Evolutionary conservation across 129 eudicot genomes (phyloP), one percentile per base, ranked within the genome.

Genomic region (Flaveria robusta): DNA sequence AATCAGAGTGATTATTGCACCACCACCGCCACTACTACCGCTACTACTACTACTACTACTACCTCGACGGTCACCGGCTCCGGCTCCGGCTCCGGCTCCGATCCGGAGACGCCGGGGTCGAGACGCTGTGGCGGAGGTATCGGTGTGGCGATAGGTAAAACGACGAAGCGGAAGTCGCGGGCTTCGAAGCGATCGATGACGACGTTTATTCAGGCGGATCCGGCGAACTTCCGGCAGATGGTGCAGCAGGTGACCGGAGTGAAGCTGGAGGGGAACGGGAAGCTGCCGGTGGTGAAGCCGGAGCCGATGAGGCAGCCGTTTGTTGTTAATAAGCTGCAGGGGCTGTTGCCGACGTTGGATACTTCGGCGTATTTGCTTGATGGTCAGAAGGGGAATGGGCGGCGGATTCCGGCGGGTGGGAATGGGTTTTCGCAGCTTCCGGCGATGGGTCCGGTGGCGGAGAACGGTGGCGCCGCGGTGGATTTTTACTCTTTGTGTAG

Each of bases 181-280:
- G 98, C 96, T 3, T 74, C 96, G 55, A 87, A 86, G 52, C 74
- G 88, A 31, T 31, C 82, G 0, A 81, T 84, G 77, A 94, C 98
- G 19, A 94, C 98, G 46, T 88, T 90, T 54, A 91, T 94, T 7
- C 80, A 87, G 4, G 91, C 97, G 2, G 98, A 94, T 68, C 87
- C 96, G 14, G 88, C 86, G 12, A 87, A 91, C 65, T 94, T 94
- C 65, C 51, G 96, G 69, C 96, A 85, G 80, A 87, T 94, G 93
- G 98, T 94, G 43, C 98, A 94, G 89, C 86, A 94, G 68, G 93
- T 94, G 15, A 94, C 98, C 16, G 98, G 98, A 3, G 81, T 79
- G 13, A 81, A 82, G 34, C 39, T 85, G 7, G 67, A 4, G 8
- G 39, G 83, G 10, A 34, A 62, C 70, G 82, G 83, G 1, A 88